phyloP scores from a whole-genome alignment of 1,284 basidiomycete genomes.

The Agaricales sp. region DNA sequence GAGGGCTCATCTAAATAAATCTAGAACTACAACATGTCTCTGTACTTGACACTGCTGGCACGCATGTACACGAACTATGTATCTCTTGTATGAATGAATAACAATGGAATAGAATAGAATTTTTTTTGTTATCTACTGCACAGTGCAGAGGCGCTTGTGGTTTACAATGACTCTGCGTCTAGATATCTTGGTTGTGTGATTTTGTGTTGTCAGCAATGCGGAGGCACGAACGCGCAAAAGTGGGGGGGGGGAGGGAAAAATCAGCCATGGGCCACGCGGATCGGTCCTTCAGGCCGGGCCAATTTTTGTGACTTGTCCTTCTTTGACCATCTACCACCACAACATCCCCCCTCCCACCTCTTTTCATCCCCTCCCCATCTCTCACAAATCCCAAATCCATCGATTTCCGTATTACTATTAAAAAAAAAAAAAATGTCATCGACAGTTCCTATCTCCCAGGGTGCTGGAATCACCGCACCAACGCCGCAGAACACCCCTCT shows the following conservation, averaged over 20 bases:
- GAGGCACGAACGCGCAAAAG: neutral
- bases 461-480: slow-evolving; percentile 46
- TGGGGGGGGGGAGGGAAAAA: neutral
- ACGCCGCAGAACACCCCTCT: slow-evolving; percentile 80
- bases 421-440: slow-evolving; percentile 29
- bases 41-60: too few species aligned
- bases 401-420: neutral
- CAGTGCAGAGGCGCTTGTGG: too few species aligned
- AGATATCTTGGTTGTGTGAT: too few species aligned
- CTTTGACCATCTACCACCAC: slow-evolving; percentile 1
- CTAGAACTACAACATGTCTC: too few species aligned
- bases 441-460: slow-evolving; percentile 32
- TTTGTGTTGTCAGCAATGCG: too few species aligned
- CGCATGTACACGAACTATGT: neutral
- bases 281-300: neutral
- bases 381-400: neutral
- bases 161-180: too few species aligned
- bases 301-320: slow-evolving; percentile 1
- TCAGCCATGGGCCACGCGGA: neutral
- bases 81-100: neutral
- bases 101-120: too few species aligned
- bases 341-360: neutral
- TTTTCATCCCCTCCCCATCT: too few species aligned
- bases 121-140: too few species aligned
- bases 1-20: slow-evolving; percentile 4